These are phyloP conservation scores for Tricholoma bakamatsutake DNA, from an alignment of 768 basidiomycete genomes.

Conservation along the genomic window DNA sequence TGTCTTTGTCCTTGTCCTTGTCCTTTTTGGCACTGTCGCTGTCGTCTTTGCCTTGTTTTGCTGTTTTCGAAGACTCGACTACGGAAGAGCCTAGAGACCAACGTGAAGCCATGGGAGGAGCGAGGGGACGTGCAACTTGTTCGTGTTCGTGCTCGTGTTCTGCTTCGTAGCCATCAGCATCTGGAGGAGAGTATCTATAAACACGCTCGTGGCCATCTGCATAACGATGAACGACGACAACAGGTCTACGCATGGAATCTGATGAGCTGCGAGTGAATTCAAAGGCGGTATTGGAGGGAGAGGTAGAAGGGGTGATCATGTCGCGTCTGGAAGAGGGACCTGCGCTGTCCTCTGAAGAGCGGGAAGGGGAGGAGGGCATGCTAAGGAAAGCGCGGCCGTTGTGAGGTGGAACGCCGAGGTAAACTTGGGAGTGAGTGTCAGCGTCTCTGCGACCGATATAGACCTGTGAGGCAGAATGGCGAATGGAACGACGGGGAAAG, in stretches of 20 bases:
- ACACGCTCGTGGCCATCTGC: not conserved
- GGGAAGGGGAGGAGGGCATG: not conserved
- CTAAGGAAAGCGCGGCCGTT: not conserved
- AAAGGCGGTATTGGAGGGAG: not conserved
- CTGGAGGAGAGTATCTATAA: not conserved
- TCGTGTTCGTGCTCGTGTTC: not conserved
- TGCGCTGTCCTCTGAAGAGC: not conserved
- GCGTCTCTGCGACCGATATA: constrained; percentile 1
- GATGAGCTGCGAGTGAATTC: not conserved
- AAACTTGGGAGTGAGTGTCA: not conserved
- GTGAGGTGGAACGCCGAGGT: not conserved
- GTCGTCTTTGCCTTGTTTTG: not conserved
- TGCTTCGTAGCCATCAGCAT: not conserved
- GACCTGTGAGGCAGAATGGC: constrained; percentile 1
- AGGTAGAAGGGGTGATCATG: too few relatives aligned
- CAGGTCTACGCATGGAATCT: not conserved
- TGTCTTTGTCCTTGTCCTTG: not conserved
- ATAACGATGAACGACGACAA: not conserved
- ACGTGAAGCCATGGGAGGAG: not conserved
- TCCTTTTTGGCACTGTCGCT: not conserved
- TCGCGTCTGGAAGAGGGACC: not conserved
- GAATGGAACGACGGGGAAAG: not conserved
- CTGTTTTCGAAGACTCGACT: not conserved
- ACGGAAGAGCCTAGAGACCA: not conserved
- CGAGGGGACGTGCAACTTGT: not conserved